Conservation (phyloP, 768 basidiomycete genomes). For the Trametes cubensis region DNA sequence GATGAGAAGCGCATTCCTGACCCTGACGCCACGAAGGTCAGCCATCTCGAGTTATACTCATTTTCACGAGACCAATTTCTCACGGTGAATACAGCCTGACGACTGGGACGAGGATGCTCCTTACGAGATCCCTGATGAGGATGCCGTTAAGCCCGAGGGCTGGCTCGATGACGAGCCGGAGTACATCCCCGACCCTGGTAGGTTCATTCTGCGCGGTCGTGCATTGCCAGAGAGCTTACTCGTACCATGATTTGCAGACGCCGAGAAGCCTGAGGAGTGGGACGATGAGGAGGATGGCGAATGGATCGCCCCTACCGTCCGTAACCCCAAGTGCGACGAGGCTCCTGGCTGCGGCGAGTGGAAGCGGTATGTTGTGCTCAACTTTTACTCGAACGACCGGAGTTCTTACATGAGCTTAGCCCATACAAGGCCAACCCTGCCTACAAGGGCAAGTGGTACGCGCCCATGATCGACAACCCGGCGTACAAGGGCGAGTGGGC, state of each 20-base stretch:
- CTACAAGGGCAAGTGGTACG: slow-evolving; percentile 98
- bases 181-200: slow-evolving; percentile 85
- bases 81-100: slow-evolving; percentile 56
- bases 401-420: slow-evolving; percentile 38
- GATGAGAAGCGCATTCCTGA: slow-evolving; percentile 86
- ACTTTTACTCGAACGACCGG: neutral
- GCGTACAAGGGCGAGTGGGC: slow-evolving; percentile 96
- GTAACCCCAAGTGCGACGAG: slow-evolving; percentile 88
- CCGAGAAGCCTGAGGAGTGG: slow-evolving; percentile 98
- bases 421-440: slow-evolving; percentile 88
- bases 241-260: slow-evolving; percentile 49
- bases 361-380: slow-evolving; percentile 57
- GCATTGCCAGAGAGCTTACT: neutral
- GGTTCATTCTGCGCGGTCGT: slow-evolving; percentile 20
- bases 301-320: slow-evolving; percentile 89
- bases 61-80: neutral
- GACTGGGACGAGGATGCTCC: slow-evolving; percentile 99
- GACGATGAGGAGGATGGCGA: slow-evolving; percentile 99
- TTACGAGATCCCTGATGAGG: slow-evolving; percentile 85
- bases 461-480: slow-evolving; percentile 95
- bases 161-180: slow-evolving; percentile 92
- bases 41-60: slow-evolving; percentile 10
- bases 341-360: slow-evolving; percentile 96
- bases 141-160: slow-evolving; percentile 88
- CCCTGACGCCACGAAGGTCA: slow-evolving; percentile 78